phyloP scores from a whole-genome alignment of 2,329 filamentous ascomycete species.

The Juglanconis oblonga region DNA sequence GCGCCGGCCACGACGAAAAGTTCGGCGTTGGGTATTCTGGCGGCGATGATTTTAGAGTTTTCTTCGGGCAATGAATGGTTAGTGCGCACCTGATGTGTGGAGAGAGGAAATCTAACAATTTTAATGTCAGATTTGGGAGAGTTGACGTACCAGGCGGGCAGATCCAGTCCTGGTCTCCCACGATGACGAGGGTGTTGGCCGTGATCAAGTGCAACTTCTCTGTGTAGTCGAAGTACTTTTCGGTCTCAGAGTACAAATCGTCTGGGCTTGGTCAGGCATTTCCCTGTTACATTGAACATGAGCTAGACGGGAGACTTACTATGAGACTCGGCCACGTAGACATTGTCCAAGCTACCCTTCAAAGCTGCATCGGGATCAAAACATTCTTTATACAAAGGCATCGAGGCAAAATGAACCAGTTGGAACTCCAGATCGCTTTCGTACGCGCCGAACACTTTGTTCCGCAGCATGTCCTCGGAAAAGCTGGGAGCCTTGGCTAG shows the following conservation, averaged over 20 bases:
- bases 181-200: slow-evolving; percentile 34
- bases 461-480: slow-evolving; percentile 33
- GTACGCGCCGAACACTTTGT: slow-evolving; percentile 36
- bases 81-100: too few relatives aligned
- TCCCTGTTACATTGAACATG: too few relatives aligned
- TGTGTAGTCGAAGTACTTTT: slow-evolving; percentile 38
- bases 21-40: slow-evolving; percentile 25
- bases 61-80: slow-evolving; percentile 17
- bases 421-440: slow-evolving; percentile 36
- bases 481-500: slow-evolving; percentile 32
- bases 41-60: slow-evolving; percentile 30
- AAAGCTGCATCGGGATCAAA: slow-evolving; percentile 33
- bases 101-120: too few relatives aligned
- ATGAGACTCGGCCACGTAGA: slow-evolving; percentile 35
- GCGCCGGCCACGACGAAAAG: slow-evolving; percentile 29
- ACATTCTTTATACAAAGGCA: slow-evolving; percentile 33
- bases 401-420: slow-evolving; percentile 34
- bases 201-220: slow-evolving; percentile 27
- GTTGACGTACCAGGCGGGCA: slow-evolving; percentile 30
- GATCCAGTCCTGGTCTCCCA: slow-evolving; percentile 38
- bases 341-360: slow-evolving; percentile 26
- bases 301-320: slow-evolving; percentile 24
- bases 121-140: neutral
- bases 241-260: slow-evolving; percentile 30
- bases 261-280: slow-evolving; percentile 22